phyloP scores from a whole-genome alignment of 1,284 basidiomycete species.

The Cerrena zonata region DNA sequence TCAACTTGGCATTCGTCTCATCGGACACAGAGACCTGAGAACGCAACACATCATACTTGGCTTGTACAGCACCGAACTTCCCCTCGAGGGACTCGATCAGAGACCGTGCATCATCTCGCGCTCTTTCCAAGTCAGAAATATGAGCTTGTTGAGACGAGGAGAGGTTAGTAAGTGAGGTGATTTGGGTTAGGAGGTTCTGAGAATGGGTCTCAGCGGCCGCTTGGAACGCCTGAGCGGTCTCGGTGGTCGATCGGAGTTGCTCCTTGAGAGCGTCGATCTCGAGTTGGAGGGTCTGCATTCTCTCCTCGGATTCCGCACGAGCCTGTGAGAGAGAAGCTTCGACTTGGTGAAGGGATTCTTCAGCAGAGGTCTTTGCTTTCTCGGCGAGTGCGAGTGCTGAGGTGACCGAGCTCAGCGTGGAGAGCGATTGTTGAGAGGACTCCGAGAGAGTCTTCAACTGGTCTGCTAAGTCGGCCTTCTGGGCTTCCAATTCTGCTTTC shows the following conservation, averaged over 20 bases:
- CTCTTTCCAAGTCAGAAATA: constrained; percentile 8
- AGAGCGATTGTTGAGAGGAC: background rate
- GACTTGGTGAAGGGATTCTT: background rate
- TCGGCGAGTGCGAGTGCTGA: background rate
- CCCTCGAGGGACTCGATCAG: constrained; percentile 10
- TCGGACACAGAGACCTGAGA: too few species aligned
- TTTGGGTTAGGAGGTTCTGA: background rate
- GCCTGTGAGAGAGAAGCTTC: background rate
- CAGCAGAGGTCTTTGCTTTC: background rate
- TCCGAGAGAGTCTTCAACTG: background rate
- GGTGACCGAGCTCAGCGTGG: background rate
- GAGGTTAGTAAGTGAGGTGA: background rate
- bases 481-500: background rate
- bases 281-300: background rate
- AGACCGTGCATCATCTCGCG: constrained; percentile 10
- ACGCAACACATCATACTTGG: too few species aligned
- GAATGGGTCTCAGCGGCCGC: background rate
- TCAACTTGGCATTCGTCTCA: too few species aligned
- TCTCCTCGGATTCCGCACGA: background rate
- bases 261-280: background rate
- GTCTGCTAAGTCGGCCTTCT: background rate
- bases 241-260: too few species aligned
- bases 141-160: constrained; percentile 8
- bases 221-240: too few species aligned
- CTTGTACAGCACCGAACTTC: constrained; percentile 12